Evolutionary conservation across 495 filamentous ascomycete genomes (phyloP).

Genomic region (Xylaria venustula): DNA sequence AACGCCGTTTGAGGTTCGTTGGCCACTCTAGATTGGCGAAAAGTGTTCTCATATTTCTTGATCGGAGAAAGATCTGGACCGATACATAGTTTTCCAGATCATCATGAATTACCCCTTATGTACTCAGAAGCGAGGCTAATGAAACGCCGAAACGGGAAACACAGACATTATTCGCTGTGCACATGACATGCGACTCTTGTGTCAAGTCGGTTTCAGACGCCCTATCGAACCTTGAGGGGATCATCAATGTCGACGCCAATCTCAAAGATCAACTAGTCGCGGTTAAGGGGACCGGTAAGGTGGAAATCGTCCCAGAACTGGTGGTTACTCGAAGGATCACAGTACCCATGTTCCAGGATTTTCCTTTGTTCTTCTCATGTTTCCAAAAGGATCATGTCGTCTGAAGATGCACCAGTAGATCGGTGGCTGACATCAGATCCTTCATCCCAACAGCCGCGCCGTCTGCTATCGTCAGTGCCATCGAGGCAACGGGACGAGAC

Average conservation of each 20-base stretch:
- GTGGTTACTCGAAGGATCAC: neutral
- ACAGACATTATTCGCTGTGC: slow-evolving; percentile 92
- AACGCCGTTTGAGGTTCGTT: slow-evolving; percentile 47
- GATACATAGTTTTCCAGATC: neutral
- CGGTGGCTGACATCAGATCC: slow-evolving; percentile 12
- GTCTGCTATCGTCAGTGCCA: slow-evolving; percentile 82
- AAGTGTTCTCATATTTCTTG: neutral
- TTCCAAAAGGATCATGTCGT: neutral
- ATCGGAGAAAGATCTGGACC: neutral
- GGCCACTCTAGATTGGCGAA: neutral
- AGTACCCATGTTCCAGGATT: neutral
- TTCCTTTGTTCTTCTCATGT: neutral
- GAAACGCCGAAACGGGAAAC: slow-evolving; percentile 17
- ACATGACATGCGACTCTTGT: slow-evolving; percentile 85
- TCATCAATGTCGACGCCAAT: slow-evolving; percentile 65
- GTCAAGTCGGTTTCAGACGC: slow-evolving; percentile 78
- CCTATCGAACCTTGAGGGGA: slow-evolving; percentile 69
- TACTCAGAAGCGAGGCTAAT: slow-evolving; percentile 20
- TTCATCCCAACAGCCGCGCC: slow-evolving; percentile 60
- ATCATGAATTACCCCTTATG: neutral
- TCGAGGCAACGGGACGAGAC: slow-evolving; percentile 86
- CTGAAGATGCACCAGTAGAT: slow-evolving; percentile 2
- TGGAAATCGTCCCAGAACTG: neutral
- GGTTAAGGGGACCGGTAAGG: slow-evolving; percentile 64
- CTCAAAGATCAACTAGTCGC: slow-evolving; percentile 66